Base-by-base conservation (phyloP, 2,329 filamentous ascomycete genomes). In the Colletotrichum sidae region DNA sequence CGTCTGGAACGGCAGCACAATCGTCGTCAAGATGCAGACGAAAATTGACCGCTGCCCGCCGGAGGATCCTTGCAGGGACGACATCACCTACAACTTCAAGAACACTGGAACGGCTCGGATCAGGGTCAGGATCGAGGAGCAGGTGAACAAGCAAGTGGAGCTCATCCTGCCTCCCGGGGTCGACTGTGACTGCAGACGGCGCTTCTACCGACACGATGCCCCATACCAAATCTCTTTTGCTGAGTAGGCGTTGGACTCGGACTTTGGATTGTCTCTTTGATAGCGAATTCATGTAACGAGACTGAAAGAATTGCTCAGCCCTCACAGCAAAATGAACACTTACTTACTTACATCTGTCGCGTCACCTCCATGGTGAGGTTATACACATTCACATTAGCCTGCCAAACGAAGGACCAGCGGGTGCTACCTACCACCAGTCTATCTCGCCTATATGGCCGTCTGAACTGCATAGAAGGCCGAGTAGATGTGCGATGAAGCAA, bases 141-240 rank as follows among this genome's bases (percentile, higher is more conserved):
- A n/a, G 5, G n/a, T 39, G 10, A 57, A 49, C 2, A 44, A 49
- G n/a, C 35, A 47, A 8, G 13, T 13, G 44, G 55, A 47, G 11
- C 39, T 49, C 11, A 25, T 34, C 33, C 44, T 57, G n/a, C 25
- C 42, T 9, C 42, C 44, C 8, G 44, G 42, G 6, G 44, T 44
- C 3, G 55, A 57, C 6, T 57, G 55, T 25, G 55, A 57, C 10
- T 13, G 39, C 2, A 15, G 35, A 1, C 44, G 44, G 2, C 33
- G 39, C 35, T 57, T 57, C 44, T 47, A 11, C 12, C 55, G 55
- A 10, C n/a, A 15, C 2, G 42, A 10, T 34, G 44, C 34, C 13
- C 42, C 55, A 7, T 49, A 57, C 12, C 44, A 57, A 17, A 9
- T 57, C 8, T 49, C 55, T 49, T 57, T 57, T 39, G 55, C 55